Percentiles rank a stretch among this genome's conserved stretches.
Evolutionary conservation across 2,329 filamentous ascomycete genomes (phyloP).

Genomic region (Ploettnerulaceae sp.): DNA sequence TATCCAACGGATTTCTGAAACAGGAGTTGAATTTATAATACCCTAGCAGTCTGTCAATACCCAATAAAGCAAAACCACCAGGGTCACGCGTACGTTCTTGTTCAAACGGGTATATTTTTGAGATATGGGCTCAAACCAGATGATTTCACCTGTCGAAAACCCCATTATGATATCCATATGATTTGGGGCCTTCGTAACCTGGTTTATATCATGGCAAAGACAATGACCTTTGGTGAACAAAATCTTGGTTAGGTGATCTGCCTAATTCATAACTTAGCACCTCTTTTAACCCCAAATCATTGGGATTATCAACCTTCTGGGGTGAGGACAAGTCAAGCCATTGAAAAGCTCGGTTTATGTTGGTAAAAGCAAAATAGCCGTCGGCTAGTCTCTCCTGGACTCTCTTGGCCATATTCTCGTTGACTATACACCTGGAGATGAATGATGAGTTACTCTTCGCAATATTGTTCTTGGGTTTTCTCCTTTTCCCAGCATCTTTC

Average conservation of each 20-base stretch:
- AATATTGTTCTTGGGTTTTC: slow-evolving; percentile 97
- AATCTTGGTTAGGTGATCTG: slow-evolving; percentile 91
- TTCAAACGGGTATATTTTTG: slow-evolving; percentile 95
- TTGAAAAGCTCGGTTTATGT: slow-evolving; percentile 91
- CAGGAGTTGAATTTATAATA: slow-evolving; percentile 77
- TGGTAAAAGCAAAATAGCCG: slow-evolving; percentile 86
- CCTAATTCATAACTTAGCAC: slow-evolving; percentile 42
- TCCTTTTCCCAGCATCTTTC: slow-evolving; percentile 73
- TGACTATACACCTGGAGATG: slow-evolving; percentile 90
- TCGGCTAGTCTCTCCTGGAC: slow-evolving; percentile 72
- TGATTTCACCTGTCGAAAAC: slow-evolving; percentile 92
- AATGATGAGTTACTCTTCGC: slow-evolving; percentile 98
- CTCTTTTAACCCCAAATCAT: neutral
- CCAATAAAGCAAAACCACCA: neutral
- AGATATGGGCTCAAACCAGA: slow-evolving; percentile 97
- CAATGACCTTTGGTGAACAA: slow-evolving; percentile 96
- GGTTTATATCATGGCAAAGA: slow-evolving; percentile 89
- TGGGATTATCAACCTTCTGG: slow-evolving; percentile 49
- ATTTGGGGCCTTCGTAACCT: slow-evolving; percentile 67
- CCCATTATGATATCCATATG: slow-evolving; percentile 93
- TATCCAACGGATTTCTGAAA: slow-evolving; percentile 87
- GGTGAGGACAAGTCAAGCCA: slow-evolving; percentile 86
- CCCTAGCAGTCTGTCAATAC: slow-evolving; percentile 48
- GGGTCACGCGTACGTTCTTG: slow-evolving; percentile 66
- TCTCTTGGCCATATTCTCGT: slow-evolving; percentile 74